A percentile compares a stretch with the other conserved stretches of the same genome.
Evolutionary conservation across 2,329 filamentous ascomycete genomes (phyloP).

Genomic region (Aspergillus melleus): DNA sequence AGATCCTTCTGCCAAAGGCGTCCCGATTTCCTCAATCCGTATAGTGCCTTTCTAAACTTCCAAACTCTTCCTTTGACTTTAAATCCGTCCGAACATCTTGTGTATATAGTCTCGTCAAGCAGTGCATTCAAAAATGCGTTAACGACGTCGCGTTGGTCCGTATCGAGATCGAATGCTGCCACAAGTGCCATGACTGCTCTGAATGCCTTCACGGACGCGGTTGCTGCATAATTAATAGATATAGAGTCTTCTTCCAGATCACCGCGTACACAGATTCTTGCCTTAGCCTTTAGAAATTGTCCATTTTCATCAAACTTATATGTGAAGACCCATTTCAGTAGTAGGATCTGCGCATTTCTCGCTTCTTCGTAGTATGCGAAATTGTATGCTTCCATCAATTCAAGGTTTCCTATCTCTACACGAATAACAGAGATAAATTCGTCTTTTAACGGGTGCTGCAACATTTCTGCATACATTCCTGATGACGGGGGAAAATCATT

Average conservation of each 20-base stretch:
- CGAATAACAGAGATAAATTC: background rate
- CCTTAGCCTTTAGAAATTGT: background rate
- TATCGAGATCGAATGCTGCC: background rate
- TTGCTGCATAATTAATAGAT: background rate
- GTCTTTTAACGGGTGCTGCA: background rate
- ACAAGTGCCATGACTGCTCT: background rate
- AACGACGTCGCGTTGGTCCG: background rate
- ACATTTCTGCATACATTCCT: background rate
- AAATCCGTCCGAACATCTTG: too few relatives aligned
- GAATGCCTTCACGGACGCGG: background rate
- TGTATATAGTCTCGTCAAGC: too few relatives aligned
- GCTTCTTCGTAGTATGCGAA: background rate
- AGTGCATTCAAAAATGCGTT: too few relatives aligned
- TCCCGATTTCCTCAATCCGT: too few relatives aligned
- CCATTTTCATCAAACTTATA: background rate
- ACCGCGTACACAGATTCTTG: background rate
- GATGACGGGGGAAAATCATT: background rate
- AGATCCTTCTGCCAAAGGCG: too few relatives aligned
- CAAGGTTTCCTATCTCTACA: background rate
- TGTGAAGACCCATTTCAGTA: background rate
- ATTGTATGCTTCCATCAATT: background rate
- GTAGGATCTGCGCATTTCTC: background rate
- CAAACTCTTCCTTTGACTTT: too few relatives aligned
- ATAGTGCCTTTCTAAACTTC: too few relatives aligned
- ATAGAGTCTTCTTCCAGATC: background rate